Evolutionary conservation across 2,329 filamentous ascomycete species (phyloP).

Genomic region (Alternaria brassicicola): DNA sequence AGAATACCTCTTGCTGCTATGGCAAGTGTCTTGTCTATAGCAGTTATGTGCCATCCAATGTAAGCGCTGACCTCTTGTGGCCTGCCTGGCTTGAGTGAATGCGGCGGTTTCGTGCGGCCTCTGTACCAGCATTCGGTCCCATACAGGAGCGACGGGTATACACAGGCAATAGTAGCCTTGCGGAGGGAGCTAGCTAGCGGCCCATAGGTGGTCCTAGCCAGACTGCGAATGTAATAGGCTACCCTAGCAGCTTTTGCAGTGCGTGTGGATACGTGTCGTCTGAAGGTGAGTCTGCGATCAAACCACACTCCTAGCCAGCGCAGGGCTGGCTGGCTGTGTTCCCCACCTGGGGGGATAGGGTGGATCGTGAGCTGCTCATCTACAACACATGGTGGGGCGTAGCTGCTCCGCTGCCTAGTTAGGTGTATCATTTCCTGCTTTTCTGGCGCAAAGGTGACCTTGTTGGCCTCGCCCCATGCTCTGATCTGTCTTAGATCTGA

Average conservation of each 20-base stretch:
- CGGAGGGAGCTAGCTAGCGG: constrained; percentile 1
- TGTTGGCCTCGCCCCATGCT: constrained; percentile 9
- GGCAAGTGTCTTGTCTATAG: not conserved
- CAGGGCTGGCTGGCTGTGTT: not conserved
- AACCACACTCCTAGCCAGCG: constrained; percentile 12
- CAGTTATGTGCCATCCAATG: constrained; percentile 3
- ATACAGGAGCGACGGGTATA: constrained; percentile 7
- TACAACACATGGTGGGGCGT: not conserved
- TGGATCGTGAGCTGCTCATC: not conserved
- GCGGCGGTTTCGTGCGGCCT: not conserved
- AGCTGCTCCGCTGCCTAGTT: constrained; percentile 3
- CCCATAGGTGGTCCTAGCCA: constrained; percentile 1
- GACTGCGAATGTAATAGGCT: not conserved
- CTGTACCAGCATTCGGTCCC: constrained; percentile 7
- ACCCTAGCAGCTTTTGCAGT: not conserved
- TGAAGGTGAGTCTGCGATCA: constrained; percentile 10
- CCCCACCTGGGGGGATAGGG: not conserved
- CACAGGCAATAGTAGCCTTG: constrained; percentile 11
- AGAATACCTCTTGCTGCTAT: not conserved
- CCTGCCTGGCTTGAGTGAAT: too few relatives aligned
- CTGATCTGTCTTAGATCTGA: constrained; percentile 6
- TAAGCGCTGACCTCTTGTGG: not conserved
- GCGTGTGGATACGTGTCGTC: not conserved
- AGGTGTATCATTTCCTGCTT: constrained; percentile 17
- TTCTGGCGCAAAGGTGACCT: constrained; percentile 15